Evolutionary conservation across 2,329 filamentous ascomycete species (phyloP).

Genomic region (Fusarium subtropicale): DNA sequence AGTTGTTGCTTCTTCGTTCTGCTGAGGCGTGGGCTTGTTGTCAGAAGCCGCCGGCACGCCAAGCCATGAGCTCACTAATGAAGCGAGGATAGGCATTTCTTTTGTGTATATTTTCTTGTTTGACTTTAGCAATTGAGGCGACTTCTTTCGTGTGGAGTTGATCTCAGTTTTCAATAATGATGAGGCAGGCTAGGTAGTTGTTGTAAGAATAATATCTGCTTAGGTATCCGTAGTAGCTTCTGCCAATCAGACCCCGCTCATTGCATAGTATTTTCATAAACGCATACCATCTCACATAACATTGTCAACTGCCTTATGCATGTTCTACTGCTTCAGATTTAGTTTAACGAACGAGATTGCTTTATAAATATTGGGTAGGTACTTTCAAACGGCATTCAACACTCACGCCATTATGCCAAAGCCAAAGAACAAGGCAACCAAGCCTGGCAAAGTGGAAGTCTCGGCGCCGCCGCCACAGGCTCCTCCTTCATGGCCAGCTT

Average conservation of each 20-base stretch:
- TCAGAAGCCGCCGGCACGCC: conserved; percentile 31
- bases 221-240: not conserved
- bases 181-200: not conserved
- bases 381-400: not conserved
- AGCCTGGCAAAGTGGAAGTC: conserved; percentile 37
- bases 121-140: not conserved
- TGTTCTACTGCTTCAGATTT: not conserved
- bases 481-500: conserved; percentile 72
- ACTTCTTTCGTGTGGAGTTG: not conserved
- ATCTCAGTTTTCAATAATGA: not conserved
- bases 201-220: not conserved
- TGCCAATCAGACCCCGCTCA: conserved; percentile 12
- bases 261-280: conserved; percentile 20
- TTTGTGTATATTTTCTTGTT: not conserved
- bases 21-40: conserved; percentile 11
- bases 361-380: not conserved
- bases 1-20: conserved; percentile 16
- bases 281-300: conserved; percentile 1
- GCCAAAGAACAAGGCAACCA: conserved; percentile 50
- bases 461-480: conserved; percentile 48
- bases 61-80: conserved; percentile 36
- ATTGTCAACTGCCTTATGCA: not conserved
- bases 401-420: conserved; percentile 49
- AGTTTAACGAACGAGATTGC: not conserved
- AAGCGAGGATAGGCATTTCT: conserved; percentile 17